Evolutionary conservation across 257 asterid genomes (phyloP), one percentile per base, ranked within the genome.

Genomic region (Prunella vulgaris): DNA sequence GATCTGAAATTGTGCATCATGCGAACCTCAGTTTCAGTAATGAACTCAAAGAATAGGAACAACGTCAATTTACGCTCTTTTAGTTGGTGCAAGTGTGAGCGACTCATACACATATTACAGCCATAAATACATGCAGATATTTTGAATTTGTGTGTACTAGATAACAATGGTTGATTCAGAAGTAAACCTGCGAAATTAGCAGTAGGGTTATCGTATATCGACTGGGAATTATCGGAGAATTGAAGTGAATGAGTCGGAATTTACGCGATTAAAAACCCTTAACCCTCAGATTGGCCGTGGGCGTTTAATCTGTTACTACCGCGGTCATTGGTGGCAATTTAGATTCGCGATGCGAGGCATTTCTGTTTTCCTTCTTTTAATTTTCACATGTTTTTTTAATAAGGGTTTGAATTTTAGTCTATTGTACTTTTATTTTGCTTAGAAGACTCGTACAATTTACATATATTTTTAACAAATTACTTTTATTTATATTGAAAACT

Each of bases 121-220:
- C 21, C 40, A 63, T 64, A 4, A 10, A 68, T 27, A 24, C 64
- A 27, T 17, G 38, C 5, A 10, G 44, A 22, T 17, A 25, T 8
- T 7, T 3, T 17, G 32, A 42, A 15, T 48, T 12, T 30, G 69
- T 68, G 10, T 13, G 65, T 56, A 28, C 30, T 25, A 21, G 21
- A 13, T 61, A 69, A 64, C 37, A 64, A 20, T 28, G 38, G 9
- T 21, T 22, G 38, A 70, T 63, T 15, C 48, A 33, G 68, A 48
- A 68, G 68, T 64, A 21, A 73, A 78, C 68, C 79, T 56, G 68
- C 7, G 27, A 73, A 42, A 37, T 60, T 5, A 37, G 14, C 35
- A 12, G 46, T 33, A 4, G 53, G 37, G 10, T 58, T 28, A 15
- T 32, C 44, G 64, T 5, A 38, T 14, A n/a, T 48, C 3, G 15